Evolutionary conservation across 805 yeast genomes (phyloP), one percentile per base, ranked within the genome.

Genomic region (Sugiyamaella mastotermitis): DNA sequence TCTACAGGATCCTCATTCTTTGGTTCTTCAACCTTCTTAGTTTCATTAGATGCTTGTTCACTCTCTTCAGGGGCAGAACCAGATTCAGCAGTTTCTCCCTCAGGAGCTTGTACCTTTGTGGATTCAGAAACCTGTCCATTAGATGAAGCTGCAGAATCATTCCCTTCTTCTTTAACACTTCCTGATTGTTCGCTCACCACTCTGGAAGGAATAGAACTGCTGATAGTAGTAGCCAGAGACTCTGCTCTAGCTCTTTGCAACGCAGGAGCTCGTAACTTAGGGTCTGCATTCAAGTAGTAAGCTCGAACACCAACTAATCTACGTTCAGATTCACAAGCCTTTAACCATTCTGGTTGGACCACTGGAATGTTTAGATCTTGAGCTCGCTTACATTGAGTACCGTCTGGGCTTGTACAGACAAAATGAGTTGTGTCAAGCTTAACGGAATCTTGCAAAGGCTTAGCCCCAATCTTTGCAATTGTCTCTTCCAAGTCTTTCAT

Each of bases 281-380:
- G 58, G 35, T 59, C 64, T 2, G 62, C 65, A 21, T 55, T 50
- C 37, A 63, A 38, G 48, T 76, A 78, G 48, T 68, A 70, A 46
- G 85, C 86, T 53, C 94, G 72, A 11, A 92, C 98, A 19, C 97
- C 96, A 30, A 88, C 94, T 40, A 92, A 79, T 53, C 95, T 66
- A 50, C 92, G 76, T 55, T 88, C 97, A 30, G 71, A 60, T 51
- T 84, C 94, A 65, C 97, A 92, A 0, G 97, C 96, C 60, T 83
- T 81, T 41, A 92, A 66, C 97, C 97, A 92, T 58, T 92, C 97
- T 0, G 98, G 97, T 58, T 95, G 74, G 19, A 92, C 88, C 27
- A 92, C 75, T 2, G 98, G 98, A 40, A 92, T 86, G 56, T 87
- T 92, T 65, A 77, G 74, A 37, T 81, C 87, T 45, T 72, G 70